Evolutionary conservation across 768 basidiomycete species (phyloP).

Genomic region (Guyanaporus albipodus): DNA sequence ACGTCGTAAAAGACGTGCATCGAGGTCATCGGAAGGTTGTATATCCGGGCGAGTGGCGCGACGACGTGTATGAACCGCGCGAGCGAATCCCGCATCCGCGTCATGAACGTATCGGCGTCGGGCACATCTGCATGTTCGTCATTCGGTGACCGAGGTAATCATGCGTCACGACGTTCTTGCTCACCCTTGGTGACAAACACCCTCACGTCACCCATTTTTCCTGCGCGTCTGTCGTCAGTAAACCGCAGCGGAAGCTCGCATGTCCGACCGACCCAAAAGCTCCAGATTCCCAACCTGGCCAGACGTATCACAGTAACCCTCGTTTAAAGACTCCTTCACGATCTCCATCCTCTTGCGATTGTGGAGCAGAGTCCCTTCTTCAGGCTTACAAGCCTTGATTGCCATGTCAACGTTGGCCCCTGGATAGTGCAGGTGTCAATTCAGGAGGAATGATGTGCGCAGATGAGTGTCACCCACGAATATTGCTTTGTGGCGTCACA

Average conservation of each 20-base stretch:
- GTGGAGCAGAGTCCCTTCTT: constrained; percentile 55
- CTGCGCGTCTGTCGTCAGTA: constrained; percentile 31
- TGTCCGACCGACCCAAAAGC: constrained; percentile 47
- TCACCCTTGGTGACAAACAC: constrained; percentile 63
- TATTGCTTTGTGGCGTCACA: constrained; percentile 42
- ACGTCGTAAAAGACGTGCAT: constrained; percentile 87
- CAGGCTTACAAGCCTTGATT: constrained; percentile 66
- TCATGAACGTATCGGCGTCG: constrained; percentile 46
- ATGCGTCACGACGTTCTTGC: background rate
- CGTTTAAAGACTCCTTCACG: constrained; percentile 71
- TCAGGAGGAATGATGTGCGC: background rate
- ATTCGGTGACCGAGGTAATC: background rate
- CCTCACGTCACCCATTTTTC: constrained; percentile 57
- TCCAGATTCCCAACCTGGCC: constrained; percentile 59
- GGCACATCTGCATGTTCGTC: constrained; percentile 53
- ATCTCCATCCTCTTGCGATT: constrained; percentile 67
- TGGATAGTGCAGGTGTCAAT: constrained; percentile 8
- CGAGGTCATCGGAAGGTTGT: constrained; percentile 65
- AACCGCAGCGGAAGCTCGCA: background rate
- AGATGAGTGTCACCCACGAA: constrained; percentile 31
- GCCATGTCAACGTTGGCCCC: constrained; percentile 69
- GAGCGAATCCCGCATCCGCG: constrained; percentile 50
- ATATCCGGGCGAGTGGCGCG: constrained; percentile 61
- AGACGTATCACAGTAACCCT: constrained; percentile 79
- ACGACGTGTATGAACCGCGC: constrained; percentile 74